Base-by-base conservation (phyloP, 345 rosid genomes). In the Hibiscus trionum region DNA sequence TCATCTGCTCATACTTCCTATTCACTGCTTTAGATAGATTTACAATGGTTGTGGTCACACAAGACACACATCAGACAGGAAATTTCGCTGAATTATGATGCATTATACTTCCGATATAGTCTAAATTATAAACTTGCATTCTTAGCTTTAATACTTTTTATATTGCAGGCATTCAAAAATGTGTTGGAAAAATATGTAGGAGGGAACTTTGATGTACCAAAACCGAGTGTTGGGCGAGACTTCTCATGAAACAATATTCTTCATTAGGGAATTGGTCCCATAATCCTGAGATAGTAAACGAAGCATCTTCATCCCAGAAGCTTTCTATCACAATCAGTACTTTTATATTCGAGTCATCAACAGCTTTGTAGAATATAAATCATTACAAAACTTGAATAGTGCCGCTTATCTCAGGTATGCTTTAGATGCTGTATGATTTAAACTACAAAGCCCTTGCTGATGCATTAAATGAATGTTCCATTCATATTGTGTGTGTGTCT, bases 141-240 rank as follows among this genome's bases (percentile, higher is more conserved):
- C 55, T 61, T 26, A 64, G 27, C n/a, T 49, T 17, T 17, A 1
- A 19, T 21, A 37, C 53, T 14, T 73, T 69, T 72, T 58, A 8
- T 69, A 70, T 71, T 79, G 78, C 93, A 90, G 97, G 93, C 83
- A 65, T 86, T 88, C 84, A 76, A 86, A 80, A 88, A 80, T 78
- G 93, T 88, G 33, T 49, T 88, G 77, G 88, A 89, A 66, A 89
- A 91, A 70, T 86, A 84, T 57, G 26, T 87, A 21, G 61, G 91
- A 57, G 90, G 84, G 73, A 84, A 73, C 71, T 75, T 69, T 61
- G 71, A 79, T 77, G 52, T 63, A 69, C 79, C 70, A 47, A 80
- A 80, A 66, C 77, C 72, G 60, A 68, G 57, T 49, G 60, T 67
- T 52, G 19, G 82, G 72, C 55, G 73, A 75, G 80, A 72, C 69